These are phyloP conservation scores for Petunia hybrid DNA, from an alignment of 305 asterid genomes.

Conservation along the genomic window DNA sequence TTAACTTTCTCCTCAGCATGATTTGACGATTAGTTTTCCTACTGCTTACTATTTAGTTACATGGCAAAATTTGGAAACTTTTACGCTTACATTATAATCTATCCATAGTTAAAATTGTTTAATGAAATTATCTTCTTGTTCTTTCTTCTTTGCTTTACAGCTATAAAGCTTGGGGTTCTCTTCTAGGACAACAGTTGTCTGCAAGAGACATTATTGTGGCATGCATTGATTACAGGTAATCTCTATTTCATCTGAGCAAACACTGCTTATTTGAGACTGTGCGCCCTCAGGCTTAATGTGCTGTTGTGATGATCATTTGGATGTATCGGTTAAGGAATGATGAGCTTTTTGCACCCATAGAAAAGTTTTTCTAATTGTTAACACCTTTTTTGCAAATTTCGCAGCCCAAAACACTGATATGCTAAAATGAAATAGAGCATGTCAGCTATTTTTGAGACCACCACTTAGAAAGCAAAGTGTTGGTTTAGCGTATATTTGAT, in stretches of 20 bases:
- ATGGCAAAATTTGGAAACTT: neutral
- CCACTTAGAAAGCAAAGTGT: neutral
- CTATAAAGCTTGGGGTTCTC: conserved; percentile 99
- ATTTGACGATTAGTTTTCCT: conserved; percentile 10
- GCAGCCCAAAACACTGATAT: neutral
- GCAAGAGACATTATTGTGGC: conserved; percentile 96
- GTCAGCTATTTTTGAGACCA: neutral
- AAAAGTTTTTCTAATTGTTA: neutral
- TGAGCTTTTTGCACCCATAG: neutral
- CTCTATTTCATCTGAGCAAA: conserved; percentile 17
- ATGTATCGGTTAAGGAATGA: neutral
- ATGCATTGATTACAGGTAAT: conserved; percentile 97
- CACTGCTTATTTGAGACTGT: neutral
- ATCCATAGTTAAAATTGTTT: conserved; percentile 12
- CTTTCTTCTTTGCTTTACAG: conserved; percentile 49
- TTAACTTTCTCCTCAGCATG: conserved; percentile 17
- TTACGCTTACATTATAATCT: neutral
- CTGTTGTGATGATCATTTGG: neutral
- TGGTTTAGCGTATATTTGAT: conserved; percentile 5
- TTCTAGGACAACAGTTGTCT: conserved; percentile 85
- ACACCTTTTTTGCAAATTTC: neutral
- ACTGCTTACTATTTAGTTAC: neutral
- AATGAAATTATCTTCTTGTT: conserved; percentile 8
- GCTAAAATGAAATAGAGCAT: neutral
- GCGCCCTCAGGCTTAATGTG: neutral